Evolutionary conservation across 176 grass and related monocot genomes (phyloP), one percentile per base, ranked within the genome.

Genomic region (Panicum miliaceum): DNA sequence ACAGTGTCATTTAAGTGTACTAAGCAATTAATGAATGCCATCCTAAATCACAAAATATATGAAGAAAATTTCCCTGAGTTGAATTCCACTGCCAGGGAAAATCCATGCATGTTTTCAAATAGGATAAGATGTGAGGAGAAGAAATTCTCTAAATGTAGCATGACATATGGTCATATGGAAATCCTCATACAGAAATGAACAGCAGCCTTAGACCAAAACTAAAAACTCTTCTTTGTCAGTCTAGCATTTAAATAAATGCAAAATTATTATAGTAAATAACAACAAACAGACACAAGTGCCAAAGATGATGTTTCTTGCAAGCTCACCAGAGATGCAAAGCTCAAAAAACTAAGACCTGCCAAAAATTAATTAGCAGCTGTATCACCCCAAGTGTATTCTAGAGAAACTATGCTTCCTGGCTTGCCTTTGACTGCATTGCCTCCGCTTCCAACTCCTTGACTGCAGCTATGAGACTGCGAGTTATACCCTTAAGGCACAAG

Each of bases 401-500:
- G 25, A 73, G 48, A 89, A 92, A 91, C 77, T 90, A 94, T 43
- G 86, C 73, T 91, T 91, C 56, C 43, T 76, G n/a, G 50, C 66
- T 85, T 18, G 47, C 81, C n/a, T 89, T 87, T 73, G 86, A 84
- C 23, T 79, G 71, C 59, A 89, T 68, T 78, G 89, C 93, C 64
- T 97, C 94, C 68, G 62, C 78, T 85, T 92, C 97, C 42, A 99
- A 78, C 63, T 99, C 97, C 78, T 96, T 99, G 7, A 96, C 93
- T 79, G 97, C 93, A 77, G 84, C 40, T 84, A 99, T 89, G 45
- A 99, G 93, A 79, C 97, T 96, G 40, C 71, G 86, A 3, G 86
- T 99, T 51, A 74, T 77, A 26, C 83, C 88, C 37, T 91, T 86
- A 51, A 99, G 91, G 81, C 73, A 58, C 32, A 99, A 68, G 25